These are phyloP conservation scores for Fusarium mundagurra DNA, from an alignment of 2,329 filamentous ascomycete species.

Conservation along the genomic window DNA sequence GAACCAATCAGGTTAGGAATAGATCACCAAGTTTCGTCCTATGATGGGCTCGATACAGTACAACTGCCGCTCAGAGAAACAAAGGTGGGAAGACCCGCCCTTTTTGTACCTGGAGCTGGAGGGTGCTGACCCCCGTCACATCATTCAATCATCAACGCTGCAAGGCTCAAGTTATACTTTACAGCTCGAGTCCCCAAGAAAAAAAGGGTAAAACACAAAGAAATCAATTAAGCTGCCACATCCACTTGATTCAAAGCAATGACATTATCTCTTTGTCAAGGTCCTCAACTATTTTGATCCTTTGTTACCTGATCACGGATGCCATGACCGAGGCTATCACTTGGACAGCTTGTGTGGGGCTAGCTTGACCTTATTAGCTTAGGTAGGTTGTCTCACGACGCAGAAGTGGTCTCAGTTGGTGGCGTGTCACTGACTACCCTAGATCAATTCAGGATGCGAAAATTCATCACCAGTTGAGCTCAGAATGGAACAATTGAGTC, in stretches of 20 bases:
- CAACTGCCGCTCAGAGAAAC: slow-evolving; percentile 36
- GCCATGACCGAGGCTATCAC: slow-evolving; percentile 29
- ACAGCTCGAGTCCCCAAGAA: background rate
- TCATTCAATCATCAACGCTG: slow-evolving; percentile 30
- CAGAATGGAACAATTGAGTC: background rate
- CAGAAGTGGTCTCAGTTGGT: slow-evolving; percentile 33
- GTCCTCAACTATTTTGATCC: background rate
- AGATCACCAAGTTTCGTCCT: slow-evolving; percentile 28
- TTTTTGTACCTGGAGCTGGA: slow-evolving; percentile 44
- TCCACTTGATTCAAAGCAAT: background rate
- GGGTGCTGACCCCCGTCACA: slow-evolving; percentile 21
- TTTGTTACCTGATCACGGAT: slow-evolving; percentile 4
- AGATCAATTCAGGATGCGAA: slow-evolving; percentile 7
- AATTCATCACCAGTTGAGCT: slow-evolving; percentile 6
- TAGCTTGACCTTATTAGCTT: too few relatives aligned
- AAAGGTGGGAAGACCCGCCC: slow-evolving; percentile 45
- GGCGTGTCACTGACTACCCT: slow-evolving; percentile 33
- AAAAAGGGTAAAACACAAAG: background rate
- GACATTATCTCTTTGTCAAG: background rate
- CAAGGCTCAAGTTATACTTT: background rate
- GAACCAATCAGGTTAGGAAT: slow-evolving; percentile 22
- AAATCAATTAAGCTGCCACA: background rate
- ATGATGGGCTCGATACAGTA: slow-evolving; percentile 31
- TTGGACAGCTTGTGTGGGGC: slow-evolving; percentile 32
- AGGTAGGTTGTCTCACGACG: slow-evolving; percentile 5